Evolutionary conservation across 768 basidiomycete genomes (phyloP).

Genomic region (Leccinellum luteum): DNA sequence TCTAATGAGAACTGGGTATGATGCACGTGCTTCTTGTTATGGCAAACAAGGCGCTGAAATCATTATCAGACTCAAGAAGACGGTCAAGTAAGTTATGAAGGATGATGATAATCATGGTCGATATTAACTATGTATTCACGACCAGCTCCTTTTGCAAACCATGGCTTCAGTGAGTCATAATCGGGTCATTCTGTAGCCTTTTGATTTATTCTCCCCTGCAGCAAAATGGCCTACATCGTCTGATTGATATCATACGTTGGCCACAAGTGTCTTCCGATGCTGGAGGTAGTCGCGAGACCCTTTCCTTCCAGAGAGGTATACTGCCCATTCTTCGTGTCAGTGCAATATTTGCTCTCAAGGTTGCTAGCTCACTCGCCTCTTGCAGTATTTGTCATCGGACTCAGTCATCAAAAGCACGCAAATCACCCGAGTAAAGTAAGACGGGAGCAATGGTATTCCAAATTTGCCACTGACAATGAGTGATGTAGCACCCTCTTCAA

Average conservation of each 20-base stretch:
- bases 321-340: constrained; percentile 52
- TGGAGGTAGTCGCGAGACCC: constrained; percentile 29
- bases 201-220: constrained; percentile 11
- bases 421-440: constrained; percentile 50
- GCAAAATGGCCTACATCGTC: constrained; percentile 50
- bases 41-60: not conserved
- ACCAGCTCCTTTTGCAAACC: constrained; percentile 38
- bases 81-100: constrained; percentile 42
- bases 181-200: accelerated
- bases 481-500: constrained; percentile 42
- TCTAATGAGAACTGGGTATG: constrained; percentile 44
- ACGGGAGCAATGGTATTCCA: not conserved
- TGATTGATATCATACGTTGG: constrained; percentile 50
- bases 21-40: not conserved
- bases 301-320: constrained; percentile 62
- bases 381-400: constrained; percentile 57
- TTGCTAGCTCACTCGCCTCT: not conserved
- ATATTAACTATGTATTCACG: not conserved
- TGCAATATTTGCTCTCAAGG: not conserved
- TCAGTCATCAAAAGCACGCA: constrained; percentile 57
- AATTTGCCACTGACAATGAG: constrained; percentile 7
- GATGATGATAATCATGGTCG: not conserved
- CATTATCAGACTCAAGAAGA: constrained; percentile 43
- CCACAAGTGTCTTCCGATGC: constrained; percentile 38
- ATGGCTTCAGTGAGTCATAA: constrained; percentile 36